phyloP scores from a whole-genome alignment of 179 eudicot genomes.

The Silene coronaria region DNA sequence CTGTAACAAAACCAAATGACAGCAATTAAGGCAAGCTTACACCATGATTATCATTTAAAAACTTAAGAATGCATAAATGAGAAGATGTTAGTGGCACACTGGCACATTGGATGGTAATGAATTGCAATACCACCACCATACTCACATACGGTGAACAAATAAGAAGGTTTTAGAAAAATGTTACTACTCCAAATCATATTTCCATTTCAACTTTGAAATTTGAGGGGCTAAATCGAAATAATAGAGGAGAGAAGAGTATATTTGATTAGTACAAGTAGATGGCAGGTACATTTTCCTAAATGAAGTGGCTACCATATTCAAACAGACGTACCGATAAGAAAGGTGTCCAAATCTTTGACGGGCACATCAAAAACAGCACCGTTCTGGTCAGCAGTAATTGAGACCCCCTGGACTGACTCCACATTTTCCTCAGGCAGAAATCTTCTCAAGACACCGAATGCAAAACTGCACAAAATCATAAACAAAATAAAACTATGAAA shows the following conservation, averaged over 20 bases:
- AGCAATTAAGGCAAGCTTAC: background rate
- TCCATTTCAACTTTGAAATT: too few species aligned
- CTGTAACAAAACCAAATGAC: constrained; percentile 28
- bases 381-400: constrained; percentile 68
- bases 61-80: background rate
- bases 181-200: too few species aligned
- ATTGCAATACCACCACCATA: background rate
- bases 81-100: too few species aligned
- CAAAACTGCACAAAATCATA: constrained; percentile 41
- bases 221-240: too few species aligned
- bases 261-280: background rate
- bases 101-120: background rate
- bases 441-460: constrained; percentile 54
- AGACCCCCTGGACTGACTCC: constrained; percentile 56
- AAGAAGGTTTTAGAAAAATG: too few species aligned
- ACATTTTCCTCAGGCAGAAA: constrained; percentile 73
- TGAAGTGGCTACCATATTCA: background rate
- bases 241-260: too few species aligned
- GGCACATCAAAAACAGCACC: constrained; percentile 87
- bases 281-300: background rate
- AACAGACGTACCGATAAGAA: constrained; percentile 50
- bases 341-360: constrained; percentile 52
- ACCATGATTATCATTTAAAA: too few species aligned
- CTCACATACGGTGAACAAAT: background rate
- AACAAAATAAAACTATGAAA: background rate